Base-by-base conservation (phyloP, 2,329 filamentous ascomycete species). In the Trichoderma guizhouense region DNA sequence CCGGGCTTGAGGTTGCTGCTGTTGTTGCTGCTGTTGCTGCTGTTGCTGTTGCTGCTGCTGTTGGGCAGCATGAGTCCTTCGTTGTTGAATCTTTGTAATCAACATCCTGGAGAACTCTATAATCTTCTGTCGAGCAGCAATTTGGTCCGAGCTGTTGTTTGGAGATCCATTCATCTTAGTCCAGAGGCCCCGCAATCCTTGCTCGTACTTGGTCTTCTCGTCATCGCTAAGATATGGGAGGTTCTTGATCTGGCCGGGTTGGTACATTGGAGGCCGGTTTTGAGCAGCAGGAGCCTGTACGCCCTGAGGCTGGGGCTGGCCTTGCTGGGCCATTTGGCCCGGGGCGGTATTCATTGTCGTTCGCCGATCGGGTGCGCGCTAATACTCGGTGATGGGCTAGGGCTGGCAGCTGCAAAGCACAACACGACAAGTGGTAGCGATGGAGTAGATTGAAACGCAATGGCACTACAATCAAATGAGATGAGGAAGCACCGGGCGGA, bases 51-150 rank as follows among this genome's bases (percentile, higher is more conserved):
- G 76, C 34, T 78, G 76, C 43, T 78, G 76, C 18, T 81, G 78
- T 60, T 80, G 79, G 32, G 81, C 79, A 9, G 80, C 79, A 64
- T 82, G 81, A 2, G 75, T 76, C 34, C 82, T 78, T 21, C 82
- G 79, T 65, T 79, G 77, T 66, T 86, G 83, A 6, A 89, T 83
- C 78, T 89, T 90, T 0, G 78, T 79, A 3, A 84, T 79, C 2
- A 91, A 83, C 79, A 88, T 89, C 57, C 84, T 84, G 0, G 89
- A 88, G 76, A 91, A 91, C 9, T 91, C 88, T 7, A 82, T 79
- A 26, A 91, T 87, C 80, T 90, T 91, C 53, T 84, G 83, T 74
- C 85, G 86, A 0, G 89, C 88, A 0, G 82, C 81, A 28, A 83
- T 78, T 60, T 90, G 85, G 26, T 86, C 83, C 0, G 76, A 75